Evolutionary conservation across 202 grass and related monocot genomes (phyloP), one percentile per base, ranked within the genome.

Genomic region (Tripidium arundinaceum): DNA sequence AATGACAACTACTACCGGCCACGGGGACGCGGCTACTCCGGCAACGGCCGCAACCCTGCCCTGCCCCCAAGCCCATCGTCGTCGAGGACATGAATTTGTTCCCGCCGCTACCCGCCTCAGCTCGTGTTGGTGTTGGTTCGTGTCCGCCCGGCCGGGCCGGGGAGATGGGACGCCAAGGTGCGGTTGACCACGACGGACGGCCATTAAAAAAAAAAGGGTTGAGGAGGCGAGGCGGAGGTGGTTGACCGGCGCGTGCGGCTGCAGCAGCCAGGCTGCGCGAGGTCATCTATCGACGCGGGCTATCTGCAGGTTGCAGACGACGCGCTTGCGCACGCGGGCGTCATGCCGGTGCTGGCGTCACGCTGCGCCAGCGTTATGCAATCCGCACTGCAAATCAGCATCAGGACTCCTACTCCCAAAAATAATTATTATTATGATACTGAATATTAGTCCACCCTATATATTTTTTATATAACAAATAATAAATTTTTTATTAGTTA

Each of bases 291-390:
- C n/a, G 50, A 58, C 19, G 47, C 33, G 18, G 45, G 50, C 19
- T n/a, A n/a, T n/a, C 29, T 18, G 14, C 28, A 28, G 40, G 38
- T 19, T 43, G 68, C 79, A 10, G 5, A 72, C 83, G 75, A 8
- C 8, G 43, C 24, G 68, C 67, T 79, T 33, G 47, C 76, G 83
- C 70, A 25, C 24, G 3, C 36, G 0, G 5, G n/a, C 75, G 83
- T 85, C 83, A 79, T 24, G 68, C 43, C 25, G 16, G 5, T 4
- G 13, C 9, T 26, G 60, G 8, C 61, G 77, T 38, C 76, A 80
- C 19, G 14, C 47, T 60, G 14, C 26, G 76, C 34, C 76, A 34
- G 43, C 67, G 45, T 65, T 31, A 52, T 4, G 75, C 37, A 58
- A 76, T n/a, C 55, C n/a, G 12, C 13, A 45, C 37, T 38, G 2